phyloP scores from a whole-genome alignment of 2,329 filamentous ascomycete genomes.

The Decorospora gaudefroyi region DNA sequence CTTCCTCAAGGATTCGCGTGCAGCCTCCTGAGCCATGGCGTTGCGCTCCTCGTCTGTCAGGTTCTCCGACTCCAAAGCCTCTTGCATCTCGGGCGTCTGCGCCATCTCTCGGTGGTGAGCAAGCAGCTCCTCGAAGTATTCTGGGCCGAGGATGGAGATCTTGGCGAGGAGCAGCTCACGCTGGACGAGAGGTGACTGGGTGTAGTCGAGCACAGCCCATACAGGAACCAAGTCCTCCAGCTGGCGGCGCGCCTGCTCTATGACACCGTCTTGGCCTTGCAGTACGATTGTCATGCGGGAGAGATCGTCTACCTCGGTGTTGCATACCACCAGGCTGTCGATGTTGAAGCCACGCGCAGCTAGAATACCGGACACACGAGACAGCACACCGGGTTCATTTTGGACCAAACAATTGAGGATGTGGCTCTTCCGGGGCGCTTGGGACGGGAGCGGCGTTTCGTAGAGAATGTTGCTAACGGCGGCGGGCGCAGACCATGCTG shows the following conservation, averaged over 20 bases:
- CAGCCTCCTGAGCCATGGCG: conserved; percentile 40
- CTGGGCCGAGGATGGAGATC: conserved; percentile 92
- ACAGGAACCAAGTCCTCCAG: conserved; percentile 96
- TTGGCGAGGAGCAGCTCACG: conserved; percentile 94
- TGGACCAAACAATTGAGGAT: conserved; percentile 98
- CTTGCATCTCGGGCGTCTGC: conserved; percentile 48
- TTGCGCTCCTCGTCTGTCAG: conserved; percentile 41
- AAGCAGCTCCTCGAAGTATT: conserved; percentile 97
- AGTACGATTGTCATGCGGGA: conserved; percentile 99
- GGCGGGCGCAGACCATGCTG: conserved; percentile 85
- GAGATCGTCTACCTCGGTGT: conserved; percentile 93
- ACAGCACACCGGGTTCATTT: conserved; percentile 97
- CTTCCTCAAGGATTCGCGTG: conserved; percentile 48
- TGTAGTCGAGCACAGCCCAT: conserved; percentile 98
- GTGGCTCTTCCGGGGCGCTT: conserved; percentile 86
- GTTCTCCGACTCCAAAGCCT: conserved; percentile 29
- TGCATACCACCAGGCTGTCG: conserved; percentile 95
- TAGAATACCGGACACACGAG: conserved; percentile 92
- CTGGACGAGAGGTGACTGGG: conserved; percentile 87
- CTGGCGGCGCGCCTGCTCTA: conserved; percentile 94
- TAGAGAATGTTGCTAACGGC: conserved; percentile 98
- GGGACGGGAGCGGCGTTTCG: conserved; percentile 87
- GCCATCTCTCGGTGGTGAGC: conserved; percentile 94
- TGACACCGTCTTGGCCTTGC: conserved; percentile 92
- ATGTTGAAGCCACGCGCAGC: conserved; percentile 99